These are phyloP conservation scores for Pistacia vera DNA, from an alignment of 345 rosid species.

Conservation along the genomic window DNA sequence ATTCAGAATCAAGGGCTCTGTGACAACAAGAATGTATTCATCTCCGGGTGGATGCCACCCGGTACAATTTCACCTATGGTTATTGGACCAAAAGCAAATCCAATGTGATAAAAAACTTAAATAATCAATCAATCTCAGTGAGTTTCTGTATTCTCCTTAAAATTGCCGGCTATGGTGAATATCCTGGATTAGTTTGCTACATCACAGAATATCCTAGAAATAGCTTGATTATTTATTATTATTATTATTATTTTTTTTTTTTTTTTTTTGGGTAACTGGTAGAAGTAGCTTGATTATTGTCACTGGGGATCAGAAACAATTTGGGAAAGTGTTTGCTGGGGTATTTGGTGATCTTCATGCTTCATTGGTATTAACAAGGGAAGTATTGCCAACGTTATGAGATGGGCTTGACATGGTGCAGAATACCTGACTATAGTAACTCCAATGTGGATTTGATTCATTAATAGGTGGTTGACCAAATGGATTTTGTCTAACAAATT, in stretches of 20 bases:
- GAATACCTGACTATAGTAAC: slow-evolving; percentile 50
- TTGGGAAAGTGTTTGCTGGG: neutral
- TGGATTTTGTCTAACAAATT: slow-evolving; percentile 66
- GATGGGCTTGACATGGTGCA: neutral
- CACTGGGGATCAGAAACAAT: neutral
- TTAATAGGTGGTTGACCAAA: slow-evolving; percentile 78
- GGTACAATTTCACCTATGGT: neutral
- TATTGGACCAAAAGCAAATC: neutral
- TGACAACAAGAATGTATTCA: neutral
- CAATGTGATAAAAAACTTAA: neutral
- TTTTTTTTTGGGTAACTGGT: no score
- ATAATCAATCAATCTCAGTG: neutral
- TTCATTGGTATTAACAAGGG: neutral
- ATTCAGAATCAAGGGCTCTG: neutral
- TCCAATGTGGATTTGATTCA: slow-evolving; percentile 54
- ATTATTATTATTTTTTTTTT: no score
- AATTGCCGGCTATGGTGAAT: neutral
- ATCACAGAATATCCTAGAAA: neutral
- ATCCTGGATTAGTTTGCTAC: neutral
- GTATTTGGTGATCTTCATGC: neutral
- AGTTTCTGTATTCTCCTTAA: neutral
- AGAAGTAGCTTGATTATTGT: neutral
- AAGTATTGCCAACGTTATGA: neutral
- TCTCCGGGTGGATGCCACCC: neutral
- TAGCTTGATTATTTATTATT: neutral